Conservation (phyloP, 2,329 filamentous ascomycete genomes). For the Sporothrix globosa region DNA sequence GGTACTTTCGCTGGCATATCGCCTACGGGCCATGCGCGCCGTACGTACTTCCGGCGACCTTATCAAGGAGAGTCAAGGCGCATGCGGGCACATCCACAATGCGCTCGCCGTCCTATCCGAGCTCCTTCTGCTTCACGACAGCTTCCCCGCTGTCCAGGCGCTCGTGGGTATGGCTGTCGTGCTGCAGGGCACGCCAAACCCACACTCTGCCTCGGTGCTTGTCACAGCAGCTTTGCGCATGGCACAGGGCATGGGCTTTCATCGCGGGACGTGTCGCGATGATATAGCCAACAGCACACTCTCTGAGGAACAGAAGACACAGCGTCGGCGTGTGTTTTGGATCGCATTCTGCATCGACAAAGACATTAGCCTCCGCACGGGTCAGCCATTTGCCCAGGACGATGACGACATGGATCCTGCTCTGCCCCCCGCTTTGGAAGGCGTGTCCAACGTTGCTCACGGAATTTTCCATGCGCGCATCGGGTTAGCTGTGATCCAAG, state of each 20-base stretch:
- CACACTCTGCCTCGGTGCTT: constrained; percentile 17
- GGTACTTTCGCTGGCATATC: constrained; percentile 1
- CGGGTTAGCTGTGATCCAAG: constrained; percentile 16
- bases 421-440: neutral
- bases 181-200: constrained; percentile 18
- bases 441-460: neutral
- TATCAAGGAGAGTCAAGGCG: neutral
- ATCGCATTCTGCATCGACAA: constrained; percentile 20
- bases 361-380: constrained; percentile 19
- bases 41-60: neutral
- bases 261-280: constrained; percentile 3
- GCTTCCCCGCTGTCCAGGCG: constrained; percentile 8
- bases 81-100: constrained; percentile 20
- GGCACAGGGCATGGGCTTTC: constrained; percentile 16
- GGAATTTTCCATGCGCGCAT: constrained; percentile 19
- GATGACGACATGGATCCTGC: constrained; percentile 18
- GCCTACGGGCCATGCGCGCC: constrained; percentile 5
- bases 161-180: constrained; percentile 2
- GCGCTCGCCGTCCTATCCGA: constrained; percentile 11
- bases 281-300: neutral
- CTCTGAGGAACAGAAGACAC: neutral
- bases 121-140: constrained; percentile 11
- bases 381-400: constrained; percentile 16
- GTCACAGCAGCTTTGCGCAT: constrained; percentile 11
- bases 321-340: constrained; percentile 12